Conservation (phyloP, 164 flowering plant species). For the Magnolia kwangsiensis region DNA sequence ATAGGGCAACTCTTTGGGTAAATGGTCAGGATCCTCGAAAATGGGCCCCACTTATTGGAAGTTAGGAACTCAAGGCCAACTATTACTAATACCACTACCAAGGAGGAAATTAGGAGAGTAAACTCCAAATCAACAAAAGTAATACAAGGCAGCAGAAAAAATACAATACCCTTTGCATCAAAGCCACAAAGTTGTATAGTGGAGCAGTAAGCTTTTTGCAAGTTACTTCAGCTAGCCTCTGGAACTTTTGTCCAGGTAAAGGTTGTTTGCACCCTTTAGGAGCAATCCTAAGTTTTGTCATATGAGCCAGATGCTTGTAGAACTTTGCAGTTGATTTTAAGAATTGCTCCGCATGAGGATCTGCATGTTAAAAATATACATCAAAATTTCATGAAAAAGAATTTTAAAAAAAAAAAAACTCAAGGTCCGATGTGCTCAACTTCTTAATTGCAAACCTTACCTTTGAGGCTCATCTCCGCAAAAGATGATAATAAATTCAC, state of each 20-base stretch:
- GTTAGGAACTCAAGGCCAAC: background rate
- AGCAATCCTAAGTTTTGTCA: slow-evolving; percentile 72
- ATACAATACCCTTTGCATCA: slow-evolving; percentile 53
- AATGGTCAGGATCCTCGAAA: background rate
- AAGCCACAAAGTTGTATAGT: slow-evolving; percentile 57
- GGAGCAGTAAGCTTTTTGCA: slow-evolving; percentile 78
- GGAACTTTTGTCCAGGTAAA: slow-evolving; percentile 58
- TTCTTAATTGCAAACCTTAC: slow-evolving; percentile 27
- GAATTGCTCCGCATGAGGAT: slow-evolving; percentile 70
- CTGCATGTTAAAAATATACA: slow-evolving; percentile 28
- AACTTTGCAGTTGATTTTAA: slow-evolving; percentile 55
- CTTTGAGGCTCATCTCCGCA: slow-evolving; percentile 63
- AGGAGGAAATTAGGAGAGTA: background rate
- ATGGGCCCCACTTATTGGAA: background rate
- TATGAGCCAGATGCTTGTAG: slow-evolving; percentile 72
- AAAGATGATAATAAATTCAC: slow-evolving; percentile 61
- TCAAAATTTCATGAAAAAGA: background rate
- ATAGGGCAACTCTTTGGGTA: background rate
- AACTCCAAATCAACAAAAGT: background rate
- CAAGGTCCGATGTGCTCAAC: background rate
- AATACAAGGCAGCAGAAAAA: background rate
- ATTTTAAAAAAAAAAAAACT: too few species aligned
- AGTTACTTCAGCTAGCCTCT: slow-evolving; percentile 72
- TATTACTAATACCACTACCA: background rate
- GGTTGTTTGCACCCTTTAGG: slow-evolving; percentile 67